Percentiles rank a stretch among this genome's conserved stretches.
Conservation (phyloP, 306 rosid species). For the Hylodesmum podocarpum region DNA sequence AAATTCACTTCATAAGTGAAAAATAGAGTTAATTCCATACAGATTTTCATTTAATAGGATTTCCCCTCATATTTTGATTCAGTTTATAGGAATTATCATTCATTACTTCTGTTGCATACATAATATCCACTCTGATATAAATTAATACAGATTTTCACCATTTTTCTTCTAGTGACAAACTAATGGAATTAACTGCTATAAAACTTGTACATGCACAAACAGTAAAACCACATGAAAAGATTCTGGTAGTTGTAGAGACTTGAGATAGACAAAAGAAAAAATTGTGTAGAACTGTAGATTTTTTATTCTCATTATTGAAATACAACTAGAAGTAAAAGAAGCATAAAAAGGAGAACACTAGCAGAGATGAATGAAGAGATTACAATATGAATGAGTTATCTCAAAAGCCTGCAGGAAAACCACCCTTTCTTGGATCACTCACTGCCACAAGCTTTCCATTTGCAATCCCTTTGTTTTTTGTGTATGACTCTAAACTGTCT, state of each 20-base stretch:
- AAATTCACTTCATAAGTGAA: not conserved
- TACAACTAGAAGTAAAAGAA: not conserved
- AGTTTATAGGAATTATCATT: not conserved
- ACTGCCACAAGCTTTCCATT: conserved; percentile 66
- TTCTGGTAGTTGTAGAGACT: not conserved
- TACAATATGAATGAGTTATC: not conserved
- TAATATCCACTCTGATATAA: not conserved
- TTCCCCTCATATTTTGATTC: not conserved
- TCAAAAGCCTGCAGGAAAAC: conserved; percentile 76
- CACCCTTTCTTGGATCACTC: conserved; percentile 96
- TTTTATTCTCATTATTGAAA: not conserved
- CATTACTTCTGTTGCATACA: not conserved
- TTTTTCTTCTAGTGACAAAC: not conserved
- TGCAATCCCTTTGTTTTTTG: conserved; percentile 24
- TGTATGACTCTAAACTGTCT: not conserved
- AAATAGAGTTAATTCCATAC: not conserved
- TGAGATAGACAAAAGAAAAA: not conserved
- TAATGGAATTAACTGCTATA: not conserved
- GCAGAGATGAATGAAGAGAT: not conserved
- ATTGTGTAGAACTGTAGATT: not conserved
- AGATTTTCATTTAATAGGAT: no score
- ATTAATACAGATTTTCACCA: not conserved
- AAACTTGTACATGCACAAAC: not conserved
- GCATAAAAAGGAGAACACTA: not conserved
- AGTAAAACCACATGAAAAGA: not conserved